These are phyloP conservation scores for Modicella reniformis DNA, from an alignment of 371 early-diverging fungal species.

Conservation along the genomic window DNA sequence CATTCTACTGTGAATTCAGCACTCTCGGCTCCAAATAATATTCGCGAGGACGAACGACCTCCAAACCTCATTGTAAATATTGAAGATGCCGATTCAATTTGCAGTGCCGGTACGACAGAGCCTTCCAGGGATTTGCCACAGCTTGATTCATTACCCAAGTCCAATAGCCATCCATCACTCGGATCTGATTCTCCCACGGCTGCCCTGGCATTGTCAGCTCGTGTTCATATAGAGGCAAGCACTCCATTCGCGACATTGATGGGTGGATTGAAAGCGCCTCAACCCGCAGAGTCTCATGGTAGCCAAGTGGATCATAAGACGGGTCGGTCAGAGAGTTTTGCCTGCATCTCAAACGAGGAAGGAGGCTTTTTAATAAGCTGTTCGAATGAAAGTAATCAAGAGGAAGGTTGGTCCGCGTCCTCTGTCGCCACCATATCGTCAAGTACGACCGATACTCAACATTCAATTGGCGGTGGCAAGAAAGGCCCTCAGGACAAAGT, in stretches of 20 bases:
- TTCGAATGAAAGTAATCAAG: background rate
- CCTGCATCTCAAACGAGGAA: too few species aligned
- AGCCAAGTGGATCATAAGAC: background rate
- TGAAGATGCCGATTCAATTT: too few species aligned
- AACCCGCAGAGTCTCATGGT: too few species aligned
- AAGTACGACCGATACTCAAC: background rate
- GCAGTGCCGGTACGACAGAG: too few species aligned
- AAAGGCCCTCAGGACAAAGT: background rate
- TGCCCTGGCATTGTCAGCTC: background rate
- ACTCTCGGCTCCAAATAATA: too few species aligned
- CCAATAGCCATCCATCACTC: conserved; percentile 10
- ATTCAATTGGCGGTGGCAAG: background rate
- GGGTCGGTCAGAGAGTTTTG: background rate
- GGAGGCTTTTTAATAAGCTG: background rate
- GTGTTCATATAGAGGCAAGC: conserved; percentile 18
- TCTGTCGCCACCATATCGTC: background rate
- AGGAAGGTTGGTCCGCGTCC: conserved; percentile 5
- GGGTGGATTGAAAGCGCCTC: too few species aligned
- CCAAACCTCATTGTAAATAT: too few species aligned
- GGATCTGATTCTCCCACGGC: conserved; percentile 3
- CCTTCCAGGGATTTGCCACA: background rate
- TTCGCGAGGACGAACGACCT: too few species aligned
- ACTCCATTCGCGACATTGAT: background rate
- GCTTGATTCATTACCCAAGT: background rate
- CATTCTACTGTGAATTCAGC: background rate